Evolutionary conservation across 169 alveolate species (phyloP).

Genomic region (Perkinsus olseni): DNA sequence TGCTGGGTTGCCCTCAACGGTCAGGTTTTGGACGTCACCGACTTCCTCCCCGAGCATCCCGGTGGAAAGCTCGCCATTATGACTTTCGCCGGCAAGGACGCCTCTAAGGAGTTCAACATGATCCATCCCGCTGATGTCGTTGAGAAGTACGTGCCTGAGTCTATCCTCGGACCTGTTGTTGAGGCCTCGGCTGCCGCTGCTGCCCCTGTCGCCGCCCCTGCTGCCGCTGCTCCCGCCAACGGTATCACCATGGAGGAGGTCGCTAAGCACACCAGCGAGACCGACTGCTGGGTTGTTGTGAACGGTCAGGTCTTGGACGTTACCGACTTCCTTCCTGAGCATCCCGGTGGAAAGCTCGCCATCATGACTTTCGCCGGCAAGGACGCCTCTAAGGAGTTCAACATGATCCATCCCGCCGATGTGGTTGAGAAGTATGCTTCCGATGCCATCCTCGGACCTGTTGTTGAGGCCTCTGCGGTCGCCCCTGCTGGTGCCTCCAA

Average conservation of each 20-base stretch:
- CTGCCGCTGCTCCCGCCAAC: neutral
- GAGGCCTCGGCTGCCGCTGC: neutral
- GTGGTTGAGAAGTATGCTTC: constrained; percentile 31
- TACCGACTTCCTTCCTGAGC: constrained; percentile 45
- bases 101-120: constrained; percentile 33
- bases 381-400: constrained; percentile 29
- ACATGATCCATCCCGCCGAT: constrained; percentile 28
- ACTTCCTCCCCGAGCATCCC: constrained; percentile 51
- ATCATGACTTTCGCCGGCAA: neutral
- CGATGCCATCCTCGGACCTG: constrained; percentile 10
- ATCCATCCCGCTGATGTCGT: constrained; percentile 34
- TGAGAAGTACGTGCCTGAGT: constrained; percentile 28
- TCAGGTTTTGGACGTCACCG: constrained; percentile 47
- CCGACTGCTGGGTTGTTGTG: constrained; percentile 11
- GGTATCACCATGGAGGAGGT: constrained; percentile 2
- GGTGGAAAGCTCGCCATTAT: neutral
- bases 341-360: constrained; percentile 28
- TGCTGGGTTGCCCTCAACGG: constrained; percentile 19
- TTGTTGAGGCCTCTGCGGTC: neutral
- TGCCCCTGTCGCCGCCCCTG: neutral
- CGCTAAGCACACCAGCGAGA: neutral
- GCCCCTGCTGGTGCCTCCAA: neutral
- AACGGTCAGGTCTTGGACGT: constrained; percentile 45
- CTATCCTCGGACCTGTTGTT: constrained; percentile 4
- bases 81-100: constrained; percentile 1